Evolutionary conservation across 2,329 filamentous ascomycete species (phyloP).

Genomic region (Coleophoma eucalyptorum): DNA sequence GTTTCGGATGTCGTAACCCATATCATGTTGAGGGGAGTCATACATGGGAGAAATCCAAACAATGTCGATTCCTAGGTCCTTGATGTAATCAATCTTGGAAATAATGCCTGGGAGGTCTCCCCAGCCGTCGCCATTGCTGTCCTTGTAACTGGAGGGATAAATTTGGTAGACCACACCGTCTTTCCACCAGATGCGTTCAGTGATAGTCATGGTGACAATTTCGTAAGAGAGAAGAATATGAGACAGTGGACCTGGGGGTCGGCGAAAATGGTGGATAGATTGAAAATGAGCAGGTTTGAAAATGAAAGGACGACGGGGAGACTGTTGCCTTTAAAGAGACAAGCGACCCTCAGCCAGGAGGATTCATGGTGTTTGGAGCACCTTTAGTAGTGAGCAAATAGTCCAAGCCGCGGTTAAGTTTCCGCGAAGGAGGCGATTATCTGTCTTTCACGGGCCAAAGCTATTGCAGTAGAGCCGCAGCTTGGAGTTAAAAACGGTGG

Average conservation of each 20-base stretch:
- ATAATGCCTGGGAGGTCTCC: conserved; percentile 60
- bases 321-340: background rate
- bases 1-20: conserved; percentile 68
- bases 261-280: background rate
- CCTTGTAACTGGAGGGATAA: conserved; percentile 54
- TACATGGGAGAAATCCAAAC: conserved; percentile 67
- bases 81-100: conserved; percentile 57
- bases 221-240: background rate
- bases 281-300: background rate
- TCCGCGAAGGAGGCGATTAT: too few species aligned
- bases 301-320: background rate
- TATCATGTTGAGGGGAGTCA: conserved; percentile 60
- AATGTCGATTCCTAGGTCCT: conserved; percentile 56
- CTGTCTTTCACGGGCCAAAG: too few species aligned
- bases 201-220: conserved; percentile 7
- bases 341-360: too few species aligned
- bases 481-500: too few species aligned
- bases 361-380: too few species aligned
- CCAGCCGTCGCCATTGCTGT: conserved; percentile 54
- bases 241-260: background rate
- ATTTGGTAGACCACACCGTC: conserved; percentile 54
- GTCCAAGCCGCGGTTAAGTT: too few species aligned
- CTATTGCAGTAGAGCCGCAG: too few species aligned
- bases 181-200: conserved; percentile 46
- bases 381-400: too few species aligned